Base-by-base conservation (phyloP, 1,284 basidiomycete genomes). In the Crucibulum cyathiforme region DNA sequence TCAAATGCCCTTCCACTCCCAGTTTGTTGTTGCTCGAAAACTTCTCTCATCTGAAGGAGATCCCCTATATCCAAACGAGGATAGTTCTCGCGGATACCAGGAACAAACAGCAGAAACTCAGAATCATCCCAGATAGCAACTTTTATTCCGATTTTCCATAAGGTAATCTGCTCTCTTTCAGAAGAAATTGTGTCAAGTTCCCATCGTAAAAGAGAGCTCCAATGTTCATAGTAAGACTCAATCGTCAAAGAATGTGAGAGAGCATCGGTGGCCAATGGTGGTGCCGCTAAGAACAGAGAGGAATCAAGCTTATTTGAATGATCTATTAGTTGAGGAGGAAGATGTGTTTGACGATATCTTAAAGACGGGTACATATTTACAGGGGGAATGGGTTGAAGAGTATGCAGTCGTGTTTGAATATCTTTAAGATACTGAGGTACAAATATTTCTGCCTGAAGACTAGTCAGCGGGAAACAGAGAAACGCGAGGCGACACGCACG, bases 361-460 rank as follows among this genome's bases (percentile, higher is more conserved):
- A 71, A 52, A 57, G 75, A 60, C 47, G 80, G 81, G 65, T 80
- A 81, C 43, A 76, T 57, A 61, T 76, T 71, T 63, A 78, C 65
- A 56, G 80, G 71, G n/a, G 76, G 73, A 36, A 81, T 68, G 59
- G 78, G 74, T 48, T 71, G 65, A 57, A 83, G 71, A 36, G 66
- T 68, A 66, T 82, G 79, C 50, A 73, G 66, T 67, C 77, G 75
- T 60, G 72, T 78, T 74, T 83, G 80, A 19, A 83, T 78, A 60
- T 80, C 75, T 74, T 75, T 76, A 58, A 83, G 71, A 69, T 78
- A 81, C 66, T 79, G 74, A 49, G 80, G 81, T 59, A 81, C 70
- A 66, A 79, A 83, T 46, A 74, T 69, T 51, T 81, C 77, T 61
- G 81, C 81, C 80, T 82, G 52, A 12, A 54, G 38, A 9, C 17